Evolutionary conservation across 768 basidiomycete species (phyloP).

Genomic region (Trametopsis cervina): DNA sequence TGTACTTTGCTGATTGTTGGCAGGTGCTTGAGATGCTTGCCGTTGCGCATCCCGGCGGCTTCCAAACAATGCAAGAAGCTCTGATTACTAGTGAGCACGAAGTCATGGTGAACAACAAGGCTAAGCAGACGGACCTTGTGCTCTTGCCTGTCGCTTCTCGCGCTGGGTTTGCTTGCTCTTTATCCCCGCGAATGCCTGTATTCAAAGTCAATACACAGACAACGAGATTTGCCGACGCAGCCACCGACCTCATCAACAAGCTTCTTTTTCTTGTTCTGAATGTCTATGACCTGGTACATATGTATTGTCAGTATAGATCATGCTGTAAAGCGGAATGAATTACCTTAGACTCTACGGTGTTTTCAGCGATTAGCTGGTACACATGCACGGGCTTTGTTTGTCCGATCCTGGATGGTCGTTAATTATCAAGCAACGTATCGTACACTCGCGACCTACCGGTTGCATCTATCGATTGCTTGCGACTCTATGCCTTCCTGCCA

Average conservation of each 20-base stretch:
- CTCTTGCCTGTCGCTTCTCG: constrained; percentile 71
- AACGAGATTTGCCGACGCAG: neutral
- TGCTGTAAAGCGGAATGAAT: neutral
- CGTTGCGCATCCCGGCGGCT: neutral
- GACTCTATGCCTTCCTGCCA: constrained; percentile 86
- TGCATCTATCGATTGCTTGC: constrained; percentile 77
- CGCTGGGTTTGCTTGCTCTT: constrained; percentile 68
- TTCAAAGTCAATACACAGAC: neutral
- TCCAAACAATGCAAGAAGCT: constrained; percentile 13
- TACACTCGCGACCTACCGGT: constrained; percentile 51
- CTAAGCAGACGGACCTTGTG: constrained; percentile 51
- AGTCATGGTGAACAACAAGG: neutral
- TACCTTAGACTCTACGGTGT: constrained; percentile 84
- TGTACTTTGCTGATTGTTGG: constrained; percentile 4
- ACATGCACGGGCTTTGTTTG: constrained; percentile 80
- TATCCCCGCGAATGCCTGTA: constrained; percentile 80
- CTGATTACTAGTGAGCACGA: constrained; percentile 1
- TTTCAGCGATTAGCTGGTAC: constrained; percentile 84
- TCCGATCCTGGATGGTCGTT: constrained; percentile 46
- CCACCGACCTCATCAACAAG: constrained; percentile 78
- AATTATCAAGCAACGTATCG: neutral
- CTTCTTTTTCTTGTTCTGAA: constrained; percentile 79
- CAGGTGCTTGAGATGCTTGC: constrained; percentile 3
- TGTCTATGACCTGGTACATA: constrained; percentile 56
- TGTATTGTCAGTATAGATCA: neutral